Conservation (phyloP, 306 rosid genomes). For the Fagus sylvatica region DNA sequence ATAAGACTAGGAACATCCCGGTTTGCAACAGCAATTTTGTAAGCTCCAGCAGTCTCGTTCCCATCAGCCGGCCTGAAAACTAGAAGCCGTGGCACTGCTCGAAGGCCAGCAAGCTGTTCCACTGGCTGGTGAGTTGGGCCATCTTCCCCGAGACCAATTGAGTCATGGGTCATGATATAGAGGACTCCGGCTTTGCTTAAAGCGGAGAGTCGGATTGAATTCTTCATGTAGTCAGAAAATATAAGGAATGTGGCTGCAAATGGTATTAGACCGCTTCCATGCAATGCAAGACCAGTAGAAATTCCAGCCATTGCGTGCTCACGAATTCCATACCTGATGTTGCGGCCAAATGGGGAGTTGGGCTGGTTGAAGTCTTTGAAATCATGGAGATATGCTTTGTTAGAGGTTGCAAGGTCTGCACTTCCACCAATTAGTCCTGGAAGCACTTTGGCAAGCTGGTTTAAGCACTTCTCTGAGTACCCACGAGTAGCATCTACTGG, state of each 20-base stretch:
- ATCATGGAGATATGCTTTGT: background rate
- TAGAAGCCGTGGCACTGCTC: background rate
- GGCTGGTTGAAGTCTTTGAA: background rate
- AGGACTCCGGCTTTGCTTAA: background rate
- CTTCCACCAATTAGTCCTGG: conserved; percentile 1
- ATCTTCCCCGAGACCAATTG: conserved; percentile 2
- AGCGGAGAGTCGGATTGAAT: background rate
- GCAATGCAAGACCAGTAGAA: background rate
- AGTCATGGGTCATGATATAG: conserved; percentile 1
- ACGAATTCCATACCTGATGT: background rate
- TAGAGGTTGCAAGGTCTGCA: conserved; percentile 4
- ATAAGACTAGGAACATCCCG: background rate
- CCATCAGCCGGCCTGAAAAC: background rate
- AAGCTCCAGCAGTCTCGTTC: conserved; percentile 4
- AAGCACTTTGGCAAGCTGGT: background rate
- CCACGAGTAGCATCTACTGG: background rate
- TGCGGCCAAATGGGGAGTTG: background rate
- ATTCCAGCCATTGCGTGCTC: background rate
- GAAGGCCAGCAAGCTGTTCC: background rate
- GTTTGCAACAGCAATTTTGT: background rate
- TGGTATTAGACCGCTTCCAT: background rate
- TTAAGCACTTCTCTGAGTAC: background rate
- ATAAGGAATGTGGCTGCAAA: background rate
- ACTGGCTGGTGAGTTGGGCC: conserved; percentile 3
- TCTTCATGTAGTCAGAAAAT: conserved; percentile 1